Conservation (phyloP, 164 flowering plant species). For the Stephania japonica region DNA sequence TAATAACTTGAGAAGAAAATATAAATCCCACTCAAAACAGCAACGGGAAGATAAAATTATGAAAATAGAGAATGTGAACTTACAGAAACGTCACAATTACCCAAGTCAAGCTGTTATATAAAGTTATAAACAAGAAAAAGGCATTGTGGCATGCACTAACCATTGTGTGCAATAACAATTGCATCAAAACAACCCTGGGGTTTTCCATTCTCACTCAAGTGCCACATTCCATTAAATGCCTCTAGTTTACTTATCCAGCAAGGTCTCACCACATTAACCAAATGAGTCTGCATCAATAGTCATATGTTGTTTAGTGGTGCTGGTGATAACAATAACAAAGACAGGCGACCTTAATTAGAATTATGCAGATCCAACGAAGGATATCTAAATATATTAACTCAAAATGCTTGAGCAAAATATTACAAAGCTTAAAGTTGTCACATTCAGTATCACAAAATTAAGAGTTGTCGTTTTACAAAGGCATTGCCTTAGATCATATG, state of each 20-base stretch:
- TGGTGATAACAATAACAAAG: not conserved
- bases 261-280: constrained; percentile 75
- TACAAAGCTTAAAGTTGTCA: not conserved
- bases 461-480: not conserved
- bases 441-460: not conserved
- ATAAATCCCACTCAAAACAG: not conserved
- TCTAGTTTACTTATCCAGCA: constrained; percentile 91
- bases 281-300: constrained; percentile 40
- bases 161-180: constrained; percentile 91
- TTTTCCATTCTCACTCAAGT: constrained; percentile 83
- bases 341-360: not conserved
- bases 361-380: not conserved
- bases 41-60: not conserved
- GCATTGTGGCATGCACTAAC: constrained; percentile 24
- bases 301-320: constrained; percentile 11
- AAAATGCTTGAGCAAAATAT: not conserved
- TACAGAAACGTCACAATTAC: not conserved
- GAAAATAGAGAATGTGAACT: not conserved
- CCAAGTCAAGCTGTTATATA: not conserved
- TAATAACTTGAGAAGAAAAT: not conserved
- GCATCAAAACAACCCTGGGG: constrained; percentile 80
- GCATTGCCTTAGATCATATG: not conserved
- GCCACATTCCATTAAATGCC: constrained; percentile 93
- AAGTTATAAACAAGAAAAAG: not conserved
- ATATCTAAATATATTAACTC: not conserved